Percentiles rank a stretch among this genome's conserved stretches.
phyloP scores from a whole-genome alignment of 106 monocot genomes.

The Apostasia ramifera region DNA sequence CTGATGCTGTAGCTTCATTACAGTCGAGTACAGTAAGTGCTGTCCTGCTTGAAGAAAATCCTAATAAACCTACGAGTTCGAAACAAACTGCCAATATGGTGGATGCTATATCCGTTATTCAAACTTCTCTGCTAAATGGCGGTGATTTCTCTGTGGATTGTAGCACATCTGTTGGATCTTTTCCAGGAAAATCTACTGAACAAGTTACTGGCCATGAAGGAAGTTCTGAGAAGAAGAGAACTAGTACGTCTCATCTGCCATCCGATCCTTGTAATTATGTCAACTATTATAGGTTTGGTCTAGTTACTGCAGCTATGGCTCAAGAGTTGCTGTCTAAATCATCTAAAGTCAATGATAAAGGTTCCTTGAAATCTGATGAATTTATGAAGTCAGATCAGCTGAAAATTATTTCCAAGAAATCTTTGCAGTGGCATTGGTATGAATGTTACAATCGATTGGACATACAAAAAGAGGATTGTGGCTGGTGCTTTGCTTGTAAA shows the following conservation, averaged over 20 bases:
- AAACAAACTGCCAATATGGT: slow-evolving; percentile 3
- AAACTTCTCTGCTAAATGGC: slow-evolving; percentile 9
- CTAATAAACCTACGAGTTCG: slow-evolving; percentile 2
- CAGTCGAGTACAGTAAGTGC: slow-evolving; percentile 9
- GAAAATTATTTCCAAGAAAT: slow-evolving; percentile 44
- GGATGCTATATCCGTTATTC: slow-evolving; percentile 6
- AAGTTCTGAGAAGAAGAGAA: slow-evolving; percentile 13
- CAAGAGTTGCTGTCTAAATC: slow-evolving; percentile 44
- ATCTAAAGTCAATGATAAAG: slow-evolving; percentile 24
- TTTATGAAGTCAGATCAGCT: slow-evolving; percentile 47
- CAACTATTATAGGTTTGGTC: slow-evolving; percentile 83
- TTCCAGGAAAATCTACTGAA: slow-evolving; percentile 10
- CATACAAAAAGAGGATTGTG: slow-evolving; percentile 72
- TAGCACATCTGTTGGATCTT: slow-evolving; percentile 1
- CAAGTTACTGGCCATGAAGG: slow-evolving; percentile 10
- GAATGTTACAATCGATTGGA: slow-evolving; percentile 35
- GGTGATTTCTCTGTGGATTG: slow-evolving; percentile 8
- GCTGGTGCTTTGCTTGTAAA: slow-evolving; percentile 84
- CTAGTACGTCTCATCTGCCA: slow-evolving; percentile 14
- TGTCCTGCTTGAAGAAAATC: neutral
- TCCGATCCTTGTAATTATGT: slow-evolving; percentile 47
- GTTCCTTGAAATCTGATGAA: slow-evolving; percentile 30
- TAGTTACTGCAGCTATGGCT: slow-evolving; percentile 52
- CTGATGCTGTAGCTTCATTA: slow-evolving; percentile 10
- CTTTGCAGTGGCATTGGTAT: slow-evolving; percentile 27